Percentiles rank a stretch among this genome's conserved stretches.
phyloP scores from a whole-genome alignment of 2,329 filamentous ascomycete genomes.

The Paecilomyces sp. region DNA sequence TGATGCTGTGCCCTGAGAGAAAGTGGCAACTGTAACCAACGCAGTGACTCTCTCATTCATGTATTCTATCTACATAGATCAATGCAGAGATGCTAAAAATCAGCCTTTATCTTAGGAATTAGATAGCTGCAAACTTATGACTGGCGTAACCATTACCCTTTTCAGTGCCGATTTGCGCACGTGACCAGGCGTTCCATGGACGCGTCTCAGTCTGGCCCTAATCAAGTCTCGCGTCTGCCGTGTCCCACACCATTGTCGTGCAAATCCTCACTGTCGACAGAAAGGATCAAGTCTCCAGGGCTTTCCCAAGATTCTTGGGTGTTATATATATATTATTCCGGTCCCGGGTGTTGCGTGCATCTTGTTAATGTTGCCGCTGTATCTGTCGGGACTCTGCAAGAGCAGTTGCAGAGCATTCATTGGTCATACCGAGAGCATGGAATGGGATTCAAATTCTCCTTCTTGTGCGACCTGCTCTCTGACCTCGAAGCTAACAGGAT shows the following conservation, averaged over 20 bases:
- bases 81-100: not conserved
- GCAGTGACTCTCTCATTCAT: not conserved
- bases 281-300: not conserved
- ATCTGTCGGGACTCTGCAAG: not conserved
- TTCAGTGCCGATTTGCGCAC: slow-evolving; percentile 11
- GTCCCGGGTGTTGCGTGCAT: not conserved
- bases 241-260: not conserved
- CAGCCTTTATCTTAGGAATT: not conserved
- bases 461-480: slow-evolving; percentile 68
- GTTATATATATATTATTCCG: not conserved
- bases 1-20: not conserved
- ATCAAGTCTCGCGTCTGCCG: not conserved
- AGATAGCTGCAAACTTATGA: not conserved
- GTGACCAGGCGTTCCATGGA: slow-evolving; percentile 28
- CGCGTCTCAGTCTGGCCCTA: slow-evolving; percentile 5
- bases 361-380: not conserved
- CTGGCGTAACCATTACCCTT: not conserved
- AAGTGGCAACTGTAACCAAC: not conserved
- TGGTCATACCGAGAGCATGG: not conserved
- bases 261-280: not conserved
- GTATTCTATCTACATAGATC: not conserved
- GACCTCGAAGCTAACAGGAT: slow-evolving; percentile 49
- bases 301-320: not conserved
- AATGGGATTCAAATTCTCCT: slow-evolving; percentile 53
- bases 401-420: not conserved